Percentiles rank a stretch among this genome's conserved stretches.
Conservation (phyloP, 768 basidiomycete genomes). For the Collybia sordida region DNA sequence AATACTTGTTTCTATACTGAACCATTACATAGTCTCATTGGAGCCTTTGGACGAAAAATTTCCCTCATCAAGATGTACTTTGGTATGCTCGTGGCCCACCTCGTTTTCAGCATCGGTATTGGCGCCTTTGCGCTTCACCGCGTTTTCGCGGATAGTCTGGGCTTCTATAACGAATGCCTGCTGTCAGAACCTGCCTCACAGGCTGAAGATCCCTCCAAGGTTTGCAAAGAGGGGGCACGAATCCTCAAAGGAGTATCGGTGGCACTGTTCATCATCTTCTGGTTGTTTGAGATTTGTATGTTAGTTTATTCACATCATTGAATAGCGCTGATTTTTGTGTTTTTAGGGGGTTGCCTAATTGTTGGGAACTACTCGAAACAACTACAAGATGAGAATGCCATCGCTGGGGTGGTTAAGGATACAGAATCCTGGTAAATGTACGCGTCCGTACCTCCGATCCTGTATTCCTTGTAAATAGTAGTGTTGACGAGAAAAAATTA, state of each 20-base stretch:
- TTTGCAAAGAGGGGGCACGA: slow-evolving; percentile 38
- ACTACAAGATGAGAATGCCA: slow-evolving; percentile 41
- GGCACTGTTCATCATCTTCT: slow-evolving; percentile 40
- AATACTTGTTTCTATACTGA: background rate
- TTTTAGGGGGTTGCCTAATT: slow-evolving; percentile 45
- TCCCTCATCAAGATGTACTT: slow-evolving; percentile 43
- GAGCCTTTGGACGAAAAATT: slow-evolving; percentile 39
- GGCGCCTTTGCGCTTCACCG: slow-evolving; percentile 44
- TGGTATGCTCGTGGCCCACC: slow-evolving; percentile 37
- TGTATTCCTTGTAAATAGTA: too few species aligned
- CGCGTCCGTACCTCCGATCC: too few species aligned
- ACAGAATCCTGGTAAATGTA: slow-evolving; percentile 39
- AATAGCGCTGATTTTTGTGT: slow-evolving; percentile 4
- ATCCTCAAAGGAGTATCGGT: slow-evolving; percentile 43
- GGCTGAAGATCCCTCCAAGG: slow-evolving; percentile 18
- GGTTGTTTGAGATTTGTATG: slow-evolving; percentile 50
- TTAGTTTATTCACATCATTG: slow-evolving; percentile 8
- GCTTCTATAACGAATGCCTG: slow-evolving; percentile 37
- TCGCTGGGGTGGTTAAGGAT: slow-evolving; percentile 38
- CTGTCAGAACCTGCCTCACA: slow-evolving; percentile 4
- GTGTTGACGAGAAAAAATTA: too few species aligned
- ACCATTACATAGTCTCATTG: slow-evolving; percentile 33
- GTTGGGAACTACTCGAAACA: slow-evolving; percentile 44
- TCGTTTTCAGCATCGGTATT: slow-evolving; percentile 42
- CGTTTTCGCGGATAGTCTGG: slow-evolving; percentile 39